These are phyloP conservation scores for Pythium brachiatum DNA, from an alignment of 352 stramenopile genomes.

Conservation along the genomic window DNA sequence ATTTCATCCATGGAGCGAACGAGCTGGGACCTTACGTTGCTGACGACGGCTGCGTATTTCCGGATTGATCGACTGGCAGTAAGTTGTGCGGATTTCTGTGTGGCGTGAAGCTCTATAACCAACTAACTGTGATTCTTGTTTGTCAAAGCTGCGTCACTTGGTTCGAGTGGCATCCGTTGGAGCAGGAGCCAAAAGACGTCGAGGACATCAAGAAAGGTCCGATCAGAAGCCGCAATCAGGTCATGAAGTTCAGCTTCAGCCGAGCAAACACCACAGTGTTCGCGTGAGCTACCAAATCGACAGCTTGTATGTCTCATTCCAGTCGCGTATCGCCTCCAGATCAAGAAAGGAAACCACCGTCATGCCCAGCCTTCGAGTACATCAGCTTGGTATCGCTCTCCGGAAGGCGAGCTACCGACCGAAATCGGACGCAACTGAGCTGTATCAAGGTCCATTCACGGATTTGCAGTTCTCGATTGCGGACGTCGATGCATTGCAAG, in stretches of 20 bases:
- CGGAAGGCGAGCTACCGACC: constrained; percentile 13
- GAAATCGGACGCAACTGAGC: constrained; percentile 15
- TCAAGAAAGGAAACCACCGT: neutral
- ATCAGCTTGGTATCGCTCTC: neutral
- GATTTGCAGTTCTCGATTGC: constrained; percentile 18
- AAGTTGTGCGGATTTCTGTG: neutral
- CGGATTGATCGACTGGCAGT: constrained; percentile 12
- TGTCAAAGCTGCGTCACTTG: constrained; percentile 13
- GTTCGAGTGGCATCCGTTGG: neutral
- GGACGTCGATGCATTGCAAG: constrained; percentile 7
- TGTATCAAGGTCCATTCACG: neutral
- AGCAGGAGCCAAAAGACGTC: neutral
- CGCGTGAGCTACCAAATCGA: constrained; percentile 6
- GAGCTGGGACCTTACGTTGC: constrained; percentile 5
- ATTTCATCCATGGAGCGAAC: constrained; percentile 9
- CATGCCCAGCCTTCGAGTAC: neutral
- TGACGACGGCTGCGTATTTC: neutral
- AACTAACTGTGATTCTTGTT: neutral
- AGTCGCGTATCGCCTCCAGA: neutral
- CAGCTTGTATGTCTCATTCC: neutral
- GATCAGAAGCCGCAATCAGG: neutral
- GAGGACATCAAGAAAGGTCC: neutral
- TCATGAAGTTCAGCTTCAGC: neutral
- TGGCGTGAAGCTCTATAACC: neutral
- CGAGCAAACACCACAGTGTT: constrained; percentile 4